Conservation (phyloP, 805 yeast genomes). For the Suhomyces faveliae region DNA sequence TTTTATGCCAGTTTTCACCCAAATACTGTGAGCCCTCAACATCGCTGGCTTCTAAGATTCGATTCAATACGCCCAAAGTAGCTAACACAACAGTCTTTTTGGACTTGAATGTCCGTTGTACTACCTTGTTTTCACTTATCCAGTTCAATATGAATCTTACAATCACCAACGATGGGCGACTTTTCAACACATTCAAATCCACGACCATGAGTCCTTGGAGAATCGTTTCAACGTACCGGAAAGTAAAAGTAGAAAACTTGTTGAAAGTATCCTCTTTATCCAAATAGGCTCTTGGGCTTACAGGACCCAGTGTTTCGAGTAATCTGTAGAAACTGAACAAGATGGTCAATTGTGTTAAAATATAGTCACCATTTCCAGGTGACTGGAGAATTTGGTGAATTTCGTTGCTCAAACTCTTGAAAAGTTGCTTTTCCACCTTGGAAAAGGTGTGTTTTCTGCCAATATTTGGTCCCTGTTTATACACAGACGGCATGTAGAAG, state of each 20-base stretch:
- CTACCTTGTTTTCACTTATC: slow-evolving; percentile 49
- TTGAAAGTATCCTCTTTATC: slow-evolving; percentile 8
- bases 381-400: slow-evolving; percentile 14
- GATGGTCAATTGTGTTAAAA: slow-evolving; percentile 24
- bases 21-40: slow-evolving; percentile 24
- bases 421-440: slow-evolving; percentile 24
- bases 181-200: not conserved
- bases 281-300: slow-evolving; percentile 3
- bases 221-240: slow-evolving; percentile 22
- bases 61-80: slow-evolving; percentile 17
- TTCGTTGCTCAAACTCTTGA: slow-evolving; percentile 12
- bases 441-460: slow-evolving; percentile 21
- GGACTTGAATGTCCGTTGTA: slow-evolving; percentile 12
- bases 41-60: not conserved
- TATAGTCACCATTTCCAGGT: slow-evolving; percentile 10
- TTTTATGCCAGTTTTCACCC: slow-evolving; percentile 9
- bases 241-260: slow-evolving; percentile 16
- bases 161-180: slow-evolving; percentile 14
- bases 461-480: slow-evolving; percentile 20
- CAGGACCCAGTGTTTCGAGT: slow-evolving; percentile 7
- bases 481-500: slow-evolving; percentile 39
- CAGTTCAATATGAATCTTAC: slow-evolving; percentile 54
- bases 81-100: slow-evolving; percentile 11
- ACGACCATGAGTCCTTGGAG: slow-evolving; percentile 9
- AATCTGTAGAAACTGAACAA: slow-evolving; percentile 22